Evolutionary conservation across 2,329 filamentous ascomycete genomes (phyloP).

Genomic region (Dothidotthia symphoricarpi): DNA sequence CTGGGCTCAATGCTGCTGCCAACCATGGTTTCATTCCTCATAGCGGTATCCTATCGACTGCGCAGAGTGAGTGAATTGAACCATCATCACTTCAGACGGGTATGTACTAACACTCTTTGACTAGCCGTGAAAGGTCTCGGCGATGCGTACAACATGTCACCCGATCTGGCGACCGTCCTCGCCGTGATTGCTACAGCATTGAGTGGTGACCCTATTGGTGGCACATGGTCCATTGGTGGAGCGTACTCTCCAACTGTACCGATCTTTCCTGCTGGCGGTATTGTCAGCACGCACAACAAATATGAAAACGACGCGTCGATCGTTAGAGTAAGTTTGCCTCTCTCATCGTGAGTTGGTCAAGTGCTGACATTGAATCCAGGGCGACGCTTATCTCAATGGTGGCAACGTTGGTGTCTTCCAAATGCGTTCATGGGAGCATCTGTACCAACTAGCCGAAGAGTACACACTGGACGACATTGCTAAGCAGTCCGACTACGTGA

Average conservation of each 20-base stretch:
- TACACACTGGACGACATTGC: constrained; percentile 16
- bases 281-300: constrained; percentile 16
- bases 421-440: constrained; percentile 16
- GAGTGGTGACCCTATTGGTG: constrained; percentile 14
- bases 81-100: too few species aligned
- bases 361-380: constrained; percentile 1
- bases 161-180: constrained; percentile 12
- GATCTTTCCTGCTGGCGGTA: constrained; percentile 14
- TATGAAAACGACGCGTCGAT: constrained; percentile 22
- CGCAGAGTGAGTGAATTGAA: constrained; percentile 2
- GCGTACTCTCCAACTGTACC: constrained; percentile 13
- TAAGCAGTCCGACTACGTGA: constrained; percentile 15
- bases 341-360: background rate
- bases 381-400: constrained; percentile 17
- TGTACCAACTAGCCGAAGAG: constrained; percentile 10
- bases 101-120: background rate
- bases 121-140: constrained; percentile 13
- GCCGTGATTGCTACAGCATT: constrained; percentile 13
- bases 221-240: constrained; percentile 16
- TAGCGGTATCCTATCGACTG: constrained; percentile 22
- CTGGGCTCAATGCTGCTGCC: constrained; percentile 32
- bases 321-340: constrained; percentile 5
- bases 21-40: constrained; percentile 36
- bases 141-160: constrained; percentile 15
- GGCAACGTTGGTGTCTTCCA: constrained; percentile 17